Base-by-base conservation (phyloP, 306 rosid species). In the Parietaria judaica region DNA sequence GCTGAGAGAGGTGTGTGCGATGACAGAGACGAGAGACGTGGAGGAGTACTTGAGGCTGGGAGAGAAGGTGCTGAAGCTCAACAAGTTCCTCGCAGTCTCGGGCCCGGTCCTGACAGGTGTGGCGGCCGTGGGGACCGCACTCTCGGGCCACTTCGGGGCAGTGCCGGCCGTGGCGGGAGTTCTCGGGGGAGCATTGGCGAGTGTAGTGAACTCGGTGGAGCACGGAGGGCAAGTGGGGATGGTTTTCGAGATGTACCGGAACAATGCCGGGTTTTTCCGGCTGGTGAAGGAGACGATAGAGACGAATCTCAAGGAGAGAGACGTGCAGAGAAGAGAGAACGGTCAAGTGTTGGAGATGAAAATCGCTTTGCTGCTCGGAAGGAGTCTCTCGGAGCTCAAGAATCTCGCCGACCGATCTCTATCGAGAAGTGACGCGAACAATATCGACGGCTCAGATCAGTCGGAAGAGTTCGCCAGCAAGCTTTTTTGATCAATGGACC, bases 141-240 rank as follows among this genome's bases (percentile, higher is more conserved):
- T 70, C 58, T 38, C 74, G 14, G 43, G 34, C 23, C 55, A 58
- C 51, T 46, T 47, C 7, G 70, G 70, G 12, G 44, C 71, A 3
- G 81, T 81, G 89, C 76, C 88, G 7, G 73, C 66, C 61, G 70
- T 84, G 70, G 12, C 68, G 12, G 95, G 81, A 36, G 84, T 83
- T 9, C 61, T 79, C 2, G 77, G 80, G 3, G 97, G 97, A 53
- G 84, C 78, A 39, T 70, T 83, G 74, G 90, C 94, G 0, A 70
- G 78, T 65, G 72, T 79, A 23, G 95, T 81, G 63, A 90, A 83
- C 66, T 63, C 84, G 6, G 4, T 90, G 36, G 82, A 87, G 66
- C 97, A 87, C 70, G 97, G 95, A 14, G 88, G 88, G 8, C 95
- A 90, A 83, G 81, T 79, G 6, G 95, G 95, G 54, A 90, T 87